Conservation (phyloP, 1,139 yeast genomes). For the Scheffersomyces quercinus region DNA sequence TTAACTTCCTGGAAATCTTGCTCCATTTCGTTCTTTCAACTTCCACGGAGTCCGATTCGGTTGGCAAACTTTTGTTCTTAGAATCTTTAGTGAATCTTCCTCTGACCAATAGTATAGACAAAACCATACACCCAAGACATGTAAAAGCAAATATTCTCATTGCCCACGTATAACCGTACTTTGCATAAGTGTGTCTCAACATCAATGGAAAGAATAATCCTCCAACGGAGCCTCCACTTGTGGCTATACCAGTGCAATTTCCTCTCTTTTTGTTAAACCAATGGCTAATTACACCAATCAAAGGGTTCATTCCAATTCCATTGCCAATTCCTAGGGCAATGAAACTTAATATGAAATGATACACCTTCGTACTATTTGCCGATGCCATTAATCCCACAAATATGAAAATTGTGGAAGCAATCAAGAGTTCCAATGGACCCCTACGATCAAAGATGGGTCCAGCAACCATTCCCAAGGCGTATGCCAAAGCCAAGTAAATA, state of each 20-base stretch:
- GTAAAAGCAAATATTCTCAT: constrained; percentile 52
- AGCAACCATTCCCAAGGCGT: constrained; percentile 15
- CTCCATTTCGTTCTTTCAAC: constrained; percentile 2
- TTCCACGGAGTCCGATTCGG: not conserved
- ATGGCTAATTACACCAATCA: constrained; percentile 58
- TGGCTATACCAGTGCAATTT: constrained; percentile 55
- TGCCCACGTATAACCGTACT: constrained; percentile 64
- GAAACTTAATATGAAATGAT: constrained; percentile 58
- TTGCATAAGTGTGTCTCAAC: constrained; percentile 50
- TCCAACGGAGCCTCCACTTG: constrained; percentile 66
- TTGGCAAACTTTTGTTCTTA: not conserved
- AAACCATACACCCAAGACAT: constrained; percentile 39
- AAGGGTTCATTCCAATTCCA: constrained; percentile 57
- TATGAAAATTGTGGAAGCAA: constrained; percentile 43
- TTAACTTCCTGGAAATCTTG: constrained; percentile 1
- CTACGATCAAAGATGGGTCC: constrained; percentile 48
- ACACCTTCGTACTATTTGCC: constrained; percentile 48
- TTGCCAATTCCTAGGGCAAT: constrained; percentile 56
- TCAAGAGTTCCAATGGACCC: constrained; percentile 47
- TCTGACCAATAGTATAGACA: constrained; percentile 41
- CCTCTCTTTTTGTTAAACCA: constrained; percentile 58
- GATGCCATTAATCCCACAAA: constrained; percentile 52
- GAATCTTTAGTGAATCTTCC: constrained; percentile 39
- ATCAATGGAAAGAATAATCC: constrained; percentile 63
- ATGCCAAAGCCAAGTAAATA: constrained; percentile 14